These are phyloP conservation scores for Fusarium goolgardi DNA, from an alignment of 2,329 filamentous ascomycete species.

Conservation along the genomic window DNA sequence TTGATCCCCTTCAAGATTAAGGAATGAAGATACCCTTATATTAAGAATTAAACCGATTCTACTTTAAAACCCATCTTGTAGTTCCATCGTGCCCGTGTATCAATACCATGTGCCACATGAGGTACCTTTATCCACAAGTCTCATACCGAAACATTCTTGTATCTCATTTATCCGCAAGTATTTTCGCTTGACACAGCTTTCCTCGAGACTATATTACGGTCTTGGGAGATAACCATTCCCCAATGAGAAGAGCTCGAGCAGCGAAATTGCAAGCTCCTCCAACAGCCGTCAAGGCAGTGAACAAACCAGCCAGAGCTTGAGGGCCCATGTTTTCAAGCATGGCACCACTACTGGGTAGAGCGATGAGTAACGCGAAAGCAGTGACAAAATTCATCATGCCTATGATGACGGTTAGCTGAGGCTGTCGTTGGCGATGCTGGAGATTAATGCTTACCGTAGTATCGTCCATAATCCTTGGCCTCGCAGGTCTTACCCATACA, in stretches of 20 bases:
- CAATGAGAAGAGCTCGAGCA: constrained; percentile 45
- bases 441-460: constrained; percentile 46
- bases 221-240: constrained; percentile 39
- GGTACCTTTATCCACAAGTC: background rate
- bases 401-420: constrained; percentile 28
- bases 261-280: constrained; percentile 51
- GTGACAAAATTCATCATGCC: constrained; percentile 61
- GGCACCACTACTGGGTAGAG: constrained; percentile 59
- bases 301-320: constrained; percentile 58
- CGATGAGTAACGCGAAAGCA: constrained; percentile 58
- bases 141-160: background rate
- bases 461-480: constrained; percentile 60
- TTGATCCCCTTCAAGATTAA: background rate
- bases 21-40: background rate
- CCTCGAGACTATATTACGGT: constrained; percentile 31
- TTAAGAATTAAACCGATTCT: background rate
- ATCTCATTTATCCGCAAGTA: background rate
- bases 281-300: constrained; percentile 55
- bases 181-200: background rate
- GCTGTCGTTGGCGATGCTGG: background rate
- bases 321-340: constrained; percentile 59
- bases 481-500: constrained; percentile 61
- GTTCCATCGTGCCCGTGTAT: background rate
- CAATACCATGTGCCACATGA: background rate
- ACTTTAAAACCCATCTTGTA: background rate